Evolutionary conservation across 441 rosid genomes (phyloP).

Genomic region (Bruguiera hainesii): DNA sequence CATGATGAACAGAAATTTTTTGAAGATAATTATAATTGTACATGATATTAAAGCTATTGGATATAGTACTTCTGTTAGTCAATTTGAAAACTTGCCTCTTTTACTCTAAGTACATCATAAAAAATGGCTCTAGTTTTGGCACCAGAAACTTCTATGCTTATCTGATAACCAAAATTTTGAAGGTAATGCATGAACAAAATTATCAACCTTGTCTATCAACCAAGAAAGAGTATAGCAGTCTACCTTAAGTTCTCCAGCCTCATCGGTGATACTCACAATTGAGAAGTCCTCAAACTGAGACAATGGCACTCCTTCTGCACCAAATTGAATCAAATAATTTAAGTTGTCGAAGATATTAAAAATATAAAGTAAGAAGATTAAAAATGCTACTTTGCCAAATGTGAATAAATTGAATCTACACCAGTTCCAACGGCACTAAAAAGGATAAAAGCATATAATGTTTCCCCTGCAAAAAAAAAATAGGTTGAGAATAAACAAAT

Average conservation of each 20-base stretch:
- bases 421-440: slow-evolving; percentile 50
- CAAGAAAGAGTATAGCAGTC: slow-evolving; percentile 1
- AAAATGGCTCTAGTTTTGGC: slow-evolving; percentile 58
- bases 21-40: background rate
- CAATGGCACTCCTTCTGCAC: slow-evolving; percentile 38
- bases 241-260: slow-evolving; percentile 45
- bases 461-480: slow-evolving; percentile 31
- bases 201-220: background rate
- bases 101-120: slow-evolving; percentile 63
- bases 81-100: slow-evolving; percentile 53
- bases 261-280: slow-evolving; percentile 25
- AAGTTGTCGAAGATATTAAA: slow-evolving; percentile 9
- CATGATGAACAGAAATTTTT: background rate
- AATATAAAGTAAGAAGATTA: slow-evolving; percentile 8
- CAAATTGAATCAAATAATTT: slow-evolving; percentile 25
- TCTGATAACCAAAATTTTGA: slow-evolving; percentile 32
- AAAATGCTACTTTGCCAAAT: slow-evolving; percentile 7
- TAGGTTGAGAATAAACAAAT: background rate
- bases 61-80: background rate
- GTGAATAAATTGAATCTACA: slow-evolving; percentile 17
- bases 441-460: slow-evolving; percentile 23
- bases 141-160: slow-evolving; percentile 61
- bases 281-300: slow-evolving; percentile 46
- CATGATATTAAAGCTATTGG: background rate
- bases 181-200: slow-evolving; percentile 4